These are phyloP conservation scores for Aspergillus heteromorphus DNA, from an alignment of 495 filamentous ascomycete species.

Conservation along the genomic window DNA sequence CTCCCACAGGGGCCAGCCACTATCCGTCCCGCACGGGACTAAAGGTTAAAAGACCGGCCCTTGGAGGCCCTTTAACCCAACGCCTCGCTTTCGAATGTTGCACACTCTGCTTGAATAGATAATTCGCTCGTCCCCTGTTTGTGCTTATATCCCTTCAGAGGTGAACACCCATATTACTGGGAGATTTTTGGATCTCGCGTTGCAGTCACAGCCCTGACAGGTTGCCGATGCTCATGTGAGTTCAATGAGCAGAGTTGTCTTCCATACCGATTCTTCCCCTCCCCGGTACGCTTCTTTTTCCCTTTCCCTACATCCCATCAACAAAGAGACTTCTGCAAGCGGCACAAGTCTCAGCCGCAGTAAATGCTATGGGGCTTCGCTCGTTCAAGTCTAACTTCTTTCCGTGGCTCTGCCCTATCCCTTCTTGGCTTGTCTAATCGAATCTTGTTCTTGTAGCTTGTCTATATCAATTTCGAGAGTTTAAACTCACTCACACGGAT, in stretches of 20 bases:
- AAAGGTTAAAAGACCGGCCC: not conserved
- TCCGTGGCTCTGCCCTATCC: not conserved
- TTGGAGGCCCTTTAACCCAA: not conserved
- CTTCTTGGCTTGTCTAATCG: not conserved
- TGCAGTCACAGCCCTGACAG: not conserved
- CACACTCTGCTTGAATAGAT: not conserved
- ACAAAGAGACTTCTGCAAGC: not conserved
- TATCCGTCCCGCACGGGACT: not conserved
- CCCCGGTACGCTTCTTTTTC: not conserved
- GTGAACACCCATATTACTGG: not conserved
- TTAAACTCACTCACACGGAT: not conserved
- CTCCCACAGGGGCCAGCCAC: not conserved
- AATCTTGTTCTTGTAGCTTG: not conserved
- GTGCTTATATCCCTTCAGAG: not conserved
- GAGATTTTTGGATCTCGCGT: not conserved
- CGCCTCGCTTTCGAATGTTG: not conserved
- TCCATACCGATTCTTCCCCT: not conserved
- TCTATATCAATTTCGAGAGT: not conserved
- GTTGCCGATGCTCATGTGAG: not conserved
- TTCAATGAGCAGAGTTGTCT: not conserved
- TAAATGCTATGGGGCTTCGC: not conserved
- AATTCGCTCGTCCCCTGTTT: not conserved
- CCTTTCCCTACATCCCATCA: not conserved
- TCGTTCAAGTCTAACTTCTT: not conserved
- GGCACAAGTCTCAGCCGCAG: not conserved